phyloP scores from a whole-genome alignment of 2,329 filamentous ascomycete genomes.

The Thermothelomyces thermophilus region DNA sequence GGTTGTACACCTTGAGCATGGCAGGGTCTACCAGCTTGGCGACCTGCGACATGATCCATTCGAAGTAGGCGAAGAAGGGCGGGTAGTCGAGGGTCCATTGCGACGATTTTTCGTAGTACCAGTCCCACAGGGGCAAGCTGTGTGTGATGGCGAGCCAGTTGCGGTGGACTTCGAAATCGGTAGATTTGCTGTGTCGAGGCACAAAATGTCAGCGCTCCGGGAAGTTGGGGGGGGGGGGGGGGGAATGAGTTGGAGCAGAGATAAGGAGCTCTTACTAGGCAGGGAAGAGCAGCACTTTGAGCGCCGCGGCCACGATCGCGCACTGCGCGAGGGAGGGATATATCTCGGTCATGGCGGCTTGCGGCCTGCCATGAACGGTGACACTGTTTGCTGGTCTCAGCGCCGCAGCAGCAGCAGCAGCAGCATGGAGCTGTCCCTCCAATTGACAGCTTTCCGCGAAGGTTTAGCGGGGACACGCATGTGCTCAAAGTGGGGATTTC shows the following conservation, averaged over 20 bases:
- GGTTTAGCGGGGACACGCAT: not conserved
- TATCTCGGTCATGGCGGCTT: constrained; percentile 61
- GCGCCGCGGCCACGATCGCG: constrained; percentile 75
- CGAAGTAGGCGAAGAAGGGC: constrained; percentile 95
- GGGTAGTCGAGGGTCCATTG: constrained; percentile 99
- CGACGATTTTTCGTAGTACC: constrained; percentile 96
- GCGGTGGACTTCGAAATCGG: constrained; percentile 96
- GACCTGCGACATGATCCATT: constrained; percentile 81
- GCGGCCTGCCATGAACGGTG: constrained; percentile 5
- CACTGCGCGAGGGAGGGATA: constrained; percentile 87
- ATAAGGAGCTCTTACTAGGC: constrained; percentile 65
- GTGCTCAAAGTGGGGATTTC: not conserved
- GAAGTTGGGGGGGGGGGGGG: not conserved
- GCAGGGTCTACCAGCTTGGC: constrained; percentile 70
- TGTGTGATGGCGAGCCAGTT: constrained; percentile 98
- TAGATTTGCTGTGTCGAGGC: constrained; percentile 69
- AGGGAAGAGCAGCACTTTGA: constrained; percentile 89
- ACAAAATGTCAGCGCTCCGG: constrained; percentile 13
- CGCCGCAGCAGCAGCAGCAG: constrained; percentile 1
- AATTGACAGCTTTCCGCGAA: constrained; percentile 1
- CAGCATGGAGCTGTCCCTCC: not conserved
- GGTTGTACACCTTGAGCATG: constrained; percentile 75
- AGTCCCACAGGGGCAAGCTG: constrained; percentile 76
- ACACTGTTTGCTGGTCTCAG: not conserved
- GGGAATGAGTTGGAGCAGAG: not conserved